These are phyloP conservation scores for Cyathus striatus DNA, from an alignment of 768 basidiomycete species.

Conservation along the genomic window DNA sequence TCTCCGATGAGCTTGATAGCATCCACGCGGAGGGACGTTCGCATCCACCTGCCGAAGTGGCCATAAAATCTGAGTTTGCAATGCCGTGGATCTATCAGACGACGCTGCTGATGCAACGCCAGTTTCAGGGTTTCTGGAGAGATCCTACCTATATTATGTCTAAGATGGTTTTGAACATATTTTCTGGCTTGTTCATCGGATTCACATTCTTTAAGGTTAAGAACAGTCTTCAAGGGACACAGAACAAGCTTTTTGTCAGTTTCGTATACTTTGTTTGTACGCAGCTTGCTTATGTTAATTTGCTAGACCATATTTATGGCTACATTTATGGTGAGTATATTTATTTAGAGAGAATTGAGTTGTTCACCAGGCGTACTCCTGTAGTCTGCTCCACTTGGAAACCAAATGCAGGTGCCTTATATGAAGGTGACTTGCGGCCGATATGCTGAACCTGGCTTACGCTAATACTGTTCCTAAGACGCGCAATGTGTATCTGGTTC, in stretches of 20 bases:
- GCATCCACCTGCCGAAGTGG: constrained; percentile 29
- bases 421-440: constrained; percentile 27
- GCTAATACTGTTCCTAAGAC: constrained; percentile 17
- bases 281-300: too few relatives aligned
- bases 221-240: constrained; percentile 47
- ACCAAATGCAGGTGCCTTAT: constrained; percentile 63
- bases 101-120: constrained; percentile 35
- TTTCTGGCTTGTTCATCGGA: constrained; percentile 50
- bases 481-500: constrained; percentile 62
- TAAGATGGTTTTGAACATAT: constrained; percentile 51
- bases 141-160: constrained; percentile 56
- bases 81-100: constrained; percentile 49
- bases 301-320: not conserved
- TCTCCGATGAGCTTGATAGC: constrained; percentile 31
- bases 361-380: not conserved
- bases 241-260: constrained; percentile 69
- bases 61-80: constrained; percentile 41
- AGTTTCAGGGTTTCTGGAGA: constrained; percentile 46
- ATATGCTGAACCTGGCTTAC: not conserved
- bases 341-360: not conserved
- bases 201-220: constrained; percentile 64
- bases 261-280: too few relatives aligned
- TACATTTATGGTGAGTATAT: not conserved
- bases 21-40: constrained; percentile 50
- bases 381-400: constrained; percentile 45